Base-by-base conservation (phyloP, 108 stramenopile species). In the Fragilaria crotonensis region DNA sequence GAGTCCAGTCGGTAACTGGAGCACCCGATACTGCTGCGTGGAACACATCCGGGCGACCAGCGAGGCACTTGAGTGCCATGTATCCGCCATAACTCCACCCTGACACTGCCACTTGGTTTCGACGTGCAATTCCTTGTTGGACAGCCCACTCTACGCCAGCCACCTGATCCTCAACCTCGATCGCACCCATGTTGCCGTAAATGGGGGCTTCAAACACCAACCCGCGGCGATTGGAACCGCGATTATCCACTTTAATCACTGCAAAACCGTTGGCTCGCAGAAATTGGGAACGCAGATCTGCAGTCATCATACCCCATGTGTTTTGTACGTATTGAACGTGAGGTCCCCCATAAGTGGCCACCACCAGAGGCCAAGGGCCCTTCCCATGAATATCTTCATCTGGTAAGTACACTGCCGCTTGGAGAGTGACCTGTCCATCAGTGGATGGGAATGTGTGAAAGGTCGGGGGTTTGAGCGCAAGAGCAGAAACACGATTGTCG, bases 71-170 rank as follows among this genome's bases (percentile, higher is more conserved):
- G 21, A 59, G 61, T 19, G 78, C 53, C 75, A 81, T 76, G 74
- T 84, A 87, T 17, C 85, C 85, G 4, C 85, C 85, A 61, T 87
- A 87, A 63, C 64, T 67, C 85, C 85, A 87, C n/a, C 85, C 85
- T 21, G 51, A 77, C 4, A 87, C 61, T 7, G 77, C 85, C 18
- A 87, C 83, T 1, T 73, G 20, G 1, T 26, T 36, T 9, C 29
- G 44, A 45, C 77, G 72, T 25, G 68, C 78, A 4, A 72, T 4
- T n/a, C 80, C 80, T 46, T 54, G n/a, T 5, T 48, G 32, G 46
- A 72, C 53, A 25, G 73, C 54, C 26, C 41, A 64, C 18, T 59
- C 28, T 11, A 83, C 78, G 9, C 59, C 77, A 18, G 68, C 72
- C 28, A 68, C 72, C 54, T 86, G 82, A 53, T 86, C 85, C 4